Percentiles rank a stretch among this genome's conserved stretches.
Conservation (phyloP, 495 filamentous ascomycete species). For the Penicillium crystallinum region DNA sequence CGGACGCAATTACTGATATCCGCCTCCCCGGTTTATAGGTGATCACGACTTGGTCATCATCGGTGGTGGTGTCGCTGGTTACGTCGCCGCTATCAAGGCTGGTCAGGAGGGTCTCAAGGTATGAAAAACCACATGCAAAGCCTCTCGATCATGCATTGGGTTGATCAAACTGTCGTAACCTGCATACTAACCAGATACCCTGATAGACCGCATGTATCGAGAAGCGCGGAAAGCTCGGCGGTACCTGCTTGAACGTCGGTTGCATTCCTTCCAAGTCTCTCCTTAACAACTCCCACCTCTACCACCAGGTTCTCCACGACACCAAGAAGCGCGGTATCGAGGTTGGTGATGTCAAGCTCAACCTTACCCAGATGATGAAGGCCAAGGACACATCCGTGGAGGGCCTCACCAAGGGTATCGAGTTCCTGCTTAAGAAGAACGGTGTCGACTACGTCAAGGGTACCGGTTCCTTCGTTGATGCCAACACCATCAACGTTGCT, state of each 20-base stretch:
- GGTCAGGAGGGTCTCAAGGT: slow-evolving; percentile 97
- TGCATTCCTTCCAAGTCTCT: slow-evolving; percentile 99
- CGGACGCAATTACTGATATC: slow-evolving; percentile 23
- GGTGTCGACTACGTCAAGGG: slow-evolving; percentile 95
- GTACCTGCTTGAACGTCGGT: slow-evolving; percentile 97
- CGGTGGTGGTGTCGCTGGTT: slow-evolving; percentile 95
- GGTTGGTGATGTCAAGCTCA: slow-evolving; percentile 93
- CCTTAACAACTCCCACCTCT: slow-evolving; percentile 98
- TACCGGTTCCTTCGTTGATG: slow-evolving; percentile 76
- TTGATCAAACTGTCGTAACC: background rate
- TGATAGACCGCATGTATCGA: slow-evolving; percentile 91
- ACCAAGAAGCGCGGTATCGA: slow-evolving; percentile 95
- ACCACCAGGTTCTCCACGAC: slow-evolving; percentile 96
- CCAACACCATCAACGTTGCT: slow-evolving; percentile 88
- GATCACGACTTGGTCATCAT: slow-evolving; percentile 92
- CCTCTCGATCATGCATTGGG: background rate
- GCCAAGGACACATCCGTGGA: slow-evolving; percentile 89
- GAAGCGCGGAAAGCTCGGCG: slow-evolving; percentile 91
- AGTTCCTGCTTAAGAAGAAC: slow-evolving; percentile 98
- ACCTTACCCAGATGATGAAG: slow-evolving; percentile 93
- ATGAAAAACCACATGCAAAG: slow-evolving; percentile 13
- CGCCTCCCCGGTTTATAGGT: slow-evolving; percentile 46
- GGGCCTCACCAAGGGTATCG: slow-evolving; percentile 91
- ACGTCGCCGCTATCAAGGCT: slow-evolving; percentile 98
- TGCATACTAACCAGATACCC: slow-evolving; percentile 9